Evolutionary conservation across 495 filamentous ascomycete genomes (phyloP).

Genomic region (Tuber borchii): DNA sequence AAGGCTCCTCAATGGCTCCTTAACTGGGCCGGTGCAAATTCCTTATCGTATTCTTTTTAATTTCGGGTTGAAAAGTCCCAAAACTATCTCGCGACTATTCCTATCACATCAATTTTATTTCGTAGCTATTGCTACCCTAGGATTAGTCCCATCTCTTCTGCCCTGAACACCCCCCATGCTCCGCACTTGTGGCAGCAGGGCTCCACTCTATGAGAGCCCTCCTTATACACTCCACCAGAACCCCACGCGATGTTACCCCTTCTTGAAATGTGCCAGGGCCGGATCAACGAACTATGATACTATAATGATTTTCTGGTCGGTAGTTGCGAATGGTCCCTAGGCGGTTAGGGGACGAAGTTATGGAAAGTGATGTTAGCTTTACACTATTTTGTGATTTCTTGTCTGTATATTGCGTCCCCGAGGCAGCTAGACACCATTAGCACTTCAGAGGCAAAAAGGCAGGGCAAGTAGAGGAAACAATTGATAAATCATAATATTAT

Average conservation of each 20-base stretch:
- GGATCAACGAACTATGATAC: conserved; percentile 22
- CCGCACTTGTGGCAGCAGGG: conserved; percentile 31
- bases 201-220: conserved; percentile 32
- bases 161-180: conserved; percentile 35
- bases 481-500: conserved; percentile 1
- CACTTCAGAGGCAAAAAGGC: too few species aligned
- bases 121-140: conserved; percentile 20
- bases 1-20: background rate
- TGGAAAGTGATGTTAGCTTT: conserved; percentile 25
- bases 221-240: conserved; percentile 13
- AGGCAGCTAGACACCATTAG: conserved; percentile 14
- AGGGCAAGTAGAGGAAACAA: too few species aligned
- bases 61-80: conserved; percentile 31
- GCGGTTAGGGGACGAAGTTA: conserved; percentile 18
- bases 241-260: conserved; percentile 31
- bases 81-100: conserved; percentile 18
- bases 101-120: background rate
- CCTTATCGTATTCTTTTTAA: conserved; percentile 26
- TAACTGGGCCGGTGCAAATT: conserved; percentile 26
- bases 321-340: conserved; percentile 26
- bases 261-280: conserved; percentile 34
- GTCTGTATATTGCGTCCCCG: conserved; percentile 8
- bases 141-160: conserved; percentile 35
- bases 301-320: conserved; percentile 25
- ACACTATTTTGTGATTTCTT: conserved; percentile 14